Evolutionary conservation across 164 flowering plant species (phyloP).

Genomic region (Aristolochia contorta): DNA sequence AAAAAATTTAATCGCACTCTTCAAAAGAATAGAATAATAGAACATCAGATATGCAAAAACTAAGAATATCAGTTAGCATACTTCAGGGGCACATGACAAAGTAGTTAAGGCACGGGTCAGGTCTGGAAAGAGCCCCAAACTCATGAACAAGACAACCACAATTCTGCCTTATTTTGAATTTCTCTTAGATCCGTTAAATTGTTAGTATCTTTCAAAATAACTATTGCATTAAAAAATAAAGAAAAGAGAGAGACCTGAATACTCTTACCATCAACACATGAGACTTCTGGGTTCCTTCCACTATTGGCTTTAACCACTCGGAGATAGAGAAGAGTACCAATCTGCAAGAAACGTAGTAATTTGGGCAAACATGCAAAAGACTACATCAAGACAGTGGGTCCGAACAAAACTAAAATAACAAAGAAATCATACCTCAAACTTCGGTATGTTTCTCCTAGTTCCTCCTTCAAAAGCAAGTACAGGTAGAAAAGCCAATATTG

Average conservation of each 20-base stretch:
- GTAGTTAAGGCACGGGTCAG: too few species aligned
- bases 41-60: too few species aligned
- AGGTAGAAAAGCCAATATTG: conserved; percentile 71
- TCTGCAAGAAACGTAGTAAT: conserved; percentile 26
- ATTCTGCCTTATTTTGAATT: too few species aligned
- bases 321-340: conserved; percentile 69
- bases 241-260: background rate
- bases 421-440: conserved; percentile 55
- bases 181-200: too few species aligned
- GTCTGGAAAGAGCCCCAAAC: too few species aligned
- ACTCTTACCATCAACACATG: conserved; percentile 83
- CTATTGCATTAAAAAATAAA: background rate
- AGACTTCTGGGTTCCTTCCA: conserved; percentile 89
- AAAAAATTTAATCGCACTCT: too few species aligned
- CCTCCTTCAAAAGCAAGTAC: conserved; percentile 99
- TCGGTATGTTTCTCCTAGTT: conserved; percentile 88
- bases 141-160: too few species aligned
- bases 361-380: background rate
- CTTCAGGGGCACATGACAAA: too few species aligned
- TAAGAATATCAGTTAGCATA: too few species aligned
- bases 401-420: too few species aligned
- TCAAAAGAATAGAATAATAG: too few species aligned
- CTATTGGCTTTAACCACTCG: conserved; percentile 84
- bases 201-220: too few species aligned
- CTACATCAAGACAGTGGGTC: background rate